Percentiles rank a stretch among this genome's conserved stretches.
Conservation (phyloP, 768 basidiomycete genomes). For the Naganishia randhawae region DNA sequence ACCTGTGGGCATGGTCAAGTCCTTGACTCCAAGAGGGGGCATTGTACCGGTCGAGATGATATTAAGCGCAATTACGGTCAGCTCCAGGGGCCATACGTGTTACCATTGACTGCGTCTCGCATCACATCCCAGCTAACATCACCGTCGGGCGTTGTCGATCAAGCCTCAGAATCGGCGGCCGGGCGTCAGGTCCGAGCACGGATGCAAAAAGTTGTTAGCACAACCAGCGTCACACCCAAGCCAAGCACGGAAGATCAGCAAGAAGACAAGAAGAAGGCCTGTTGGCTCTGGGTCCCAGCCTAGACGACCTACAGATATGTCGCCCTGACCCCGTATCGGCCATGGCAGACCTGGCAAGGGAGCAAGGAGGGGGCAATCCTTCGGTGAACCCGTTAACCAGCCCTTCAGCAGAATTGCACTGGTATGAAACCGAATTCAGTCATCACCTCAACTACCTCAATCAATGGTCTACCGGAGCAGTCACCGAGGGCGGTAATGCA, state of each 20-base stretch:
- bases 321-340: too few relatives aligned
- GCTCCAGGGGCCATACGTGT: too few relatives aligned
- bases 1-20: constrained; percentile 19
- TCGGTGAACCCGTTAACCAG: neutral
- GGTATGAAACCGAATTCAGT: neutral
- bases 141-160: neutral
- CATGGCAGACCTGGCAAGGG: neutral
- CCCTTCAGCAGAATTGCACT: neutral
- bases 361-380: neutral
- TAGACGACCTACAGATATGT: too few relatives aligned
- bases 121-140: neutral
- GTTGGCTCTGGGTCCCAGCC: too few relatives aligned
- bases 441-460: neutral
- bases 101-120: too few relatives aligned
- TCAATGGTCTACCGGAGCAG: neutral
- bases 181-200: too few relatives aligned
- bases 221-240: neutral
- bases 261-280: too few relatives aligned
- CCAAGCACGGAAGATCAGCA: too few relatives aligned
- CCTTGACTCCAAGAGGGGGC: constrained; percentile 2
- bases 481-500: neutral
- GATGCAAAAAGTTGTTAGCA: neutral
- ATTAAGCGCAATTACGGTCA: too few relatives aligned
- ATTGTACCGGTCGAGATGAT: neutral
- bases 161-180: too few relatives aligned